phyloP scores from a whole-genome alignment of 1,139 yeast genomes.

The Geotrichum bryndzae region DNA sequence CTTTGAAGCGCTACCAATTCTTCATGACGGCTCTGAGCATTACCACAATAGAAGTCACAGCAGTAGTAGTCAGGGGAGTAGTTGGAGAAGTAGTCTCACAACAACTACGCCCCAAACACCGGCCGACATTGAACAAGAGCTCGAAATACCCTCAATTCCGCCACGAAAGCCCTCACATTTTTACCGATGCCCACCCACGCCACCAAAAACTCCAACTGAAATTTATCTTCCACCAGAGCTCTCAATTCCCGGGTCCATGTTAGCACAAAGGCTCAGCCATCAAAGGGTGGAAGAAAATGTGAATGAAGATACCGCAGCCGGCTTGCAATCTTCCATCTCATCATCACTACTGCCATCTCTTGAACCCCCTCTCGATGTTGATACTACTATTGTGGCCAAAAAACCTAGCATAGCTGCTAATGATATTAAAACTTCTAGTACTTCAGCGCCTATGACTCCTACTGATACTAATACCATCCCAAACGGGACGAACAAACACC shows the following conservation, averaged over 20 bases:
- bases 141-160: neutral
- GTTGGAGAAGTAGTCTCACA: neutral
- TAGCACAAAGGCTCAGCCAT: neutral
- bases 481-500: neutral
- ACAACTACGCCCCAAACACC: neutral
- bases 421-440: neutral
- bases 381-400: neutral
- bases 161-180: conserved; percentile 21
- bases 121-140: neutral
- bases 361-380: neutral
- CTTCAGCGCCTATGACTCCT: neutral
- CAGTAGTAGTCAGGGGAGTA: neutral
- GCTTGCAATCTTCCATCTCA: neutral
- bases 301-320: neutral
- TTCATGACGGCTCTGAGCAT: neutral
- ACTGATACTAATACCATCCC: neutral
- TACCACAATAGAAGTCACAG: neutral
- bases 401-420: neutral
- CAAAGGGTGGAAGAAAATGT: neutral
- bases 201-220: neutral
- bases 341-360: neutral
- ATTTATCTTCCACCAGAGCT: neutral
- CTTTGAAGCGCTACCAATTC: neutral
- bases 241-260: neutral
- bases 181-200: conserved; percentile 33